Base-by-base conservation (phyloP, 2,329 filamentous ascomycete species). In the Thelonectria blattea region DNA sequence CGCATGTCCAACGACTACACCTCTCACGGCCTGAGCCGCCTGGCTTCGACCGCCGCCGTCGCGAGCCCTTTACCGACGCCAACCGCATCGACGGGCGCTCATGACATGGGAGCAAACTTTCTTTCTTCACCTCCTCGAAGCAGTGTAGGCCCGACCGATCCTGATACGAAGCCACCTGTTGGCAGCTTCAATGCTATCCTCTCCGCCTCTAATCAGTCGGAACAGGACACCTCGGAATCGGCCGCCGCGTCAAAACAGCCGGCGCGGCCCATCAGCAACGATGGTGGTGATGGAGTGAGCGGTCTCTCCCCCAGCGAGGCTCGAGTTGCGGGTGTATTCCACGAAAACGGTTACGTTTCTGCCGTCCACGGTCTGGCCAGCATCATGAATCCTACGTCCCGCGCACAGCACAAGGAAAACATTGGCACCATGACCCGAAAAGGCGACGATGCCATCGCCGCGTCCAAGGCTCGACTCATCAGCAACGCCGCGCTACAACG, bases 291-390 rank as follows among this genome's bases (percentile, higher is more conserved):
- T 17, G 69, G 68, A 15, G 58, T 42, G 1, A 70, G 62, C 5
- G 68, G 70, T 5, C 47, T 75, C 3, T 76, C 74, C 0, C 73
- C 74, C 10, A 72, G 71, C 11, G 74, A 76, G 62, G 74, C 74
- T 1, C 70, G 71, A 41, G 71, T 76, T 20, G 74, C 74, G 1
- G 74, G 74, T 14, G 73, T 75, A 0, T 74, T 74, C 39, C 73
- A 75, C 27, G 69, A 75, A 43, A 70, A 75, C 49, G 74, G 74
- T 1, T 73, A 70, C 42, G 71, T 76, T 5, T 75, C 74, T 20
- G 71, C 71, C 1, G 74, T 76, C 11, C 74, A 76, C 47, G 74
- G 74, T 11, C 64, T 75, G 2, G 71, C 73, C 6, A 74, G 74
- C 47, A 75, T 75, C 57, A 73, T 74, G 68, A 74, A 74, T 58